Base-by-base conservation (phyloP, 208 protist species). In the Sergeia podlipaevii region DNA sequence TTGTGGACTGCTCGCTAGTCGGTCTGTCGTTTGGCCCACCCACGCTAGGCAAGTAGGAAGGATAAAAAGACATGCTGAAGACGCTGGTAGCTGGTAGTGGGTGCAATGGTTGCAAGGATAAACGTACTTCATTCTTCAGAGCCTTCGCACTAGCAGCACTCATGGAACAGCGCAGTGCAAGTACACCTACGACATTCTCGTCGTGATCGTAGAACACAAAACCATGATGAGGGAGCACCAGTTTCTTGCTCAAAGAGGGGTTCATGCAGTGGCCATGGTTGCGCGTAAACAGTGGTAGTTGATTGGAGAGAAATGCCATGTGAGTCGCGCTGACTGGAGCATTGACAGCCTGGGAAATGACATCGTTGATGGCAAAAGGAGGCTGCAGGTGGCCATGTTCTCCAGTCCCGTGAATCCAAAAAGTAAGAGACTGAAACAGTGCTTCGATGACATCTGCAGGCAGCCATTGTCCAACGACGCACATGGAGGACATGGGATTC, bases 161-260 rank as follows among this genome's bases (percentile, higher is more conserved):
- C n/a, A n/a, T 45, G 36, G 57, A 59, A 59, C 73, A 82, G 21
- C 72, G 76, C 33, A 92, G 60, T 4, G 69, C 60, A 24, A 92
- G 49, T 33, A 84, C 56, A 3, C 71, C 85, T 17, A 92, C 21
- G 3, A 77, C 29, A 0, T 37, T 8, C 7, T 72, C 61, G 13
- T 75, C 44, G 0, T 26, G 52, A n/a, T 65, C 46, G 64, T 87
- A 92, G 62, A 84, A 87, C 20, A 74, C 77, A 20, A 92, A 69
- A 37, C 66, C 85, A 47, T 92, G 85, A 51, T 92, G 79, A 17
- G 80, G 74, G 27, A 92, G 53, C 34, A 84, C 20, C 13, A 76
- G 23, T 2, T 43, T 36, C 30, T 26, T 3, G 15, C 29, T 7
- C 24, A 39, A 18, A 32, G 36, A 30, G 24, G 44, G 20, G 30